Percentiles rank a stretch among this genome's conserved stretches.
Evolutionary conservation across 2,329 filamentous ascomycete species (phyloP).

Genomic region (Bertia moriformis): DNA sequence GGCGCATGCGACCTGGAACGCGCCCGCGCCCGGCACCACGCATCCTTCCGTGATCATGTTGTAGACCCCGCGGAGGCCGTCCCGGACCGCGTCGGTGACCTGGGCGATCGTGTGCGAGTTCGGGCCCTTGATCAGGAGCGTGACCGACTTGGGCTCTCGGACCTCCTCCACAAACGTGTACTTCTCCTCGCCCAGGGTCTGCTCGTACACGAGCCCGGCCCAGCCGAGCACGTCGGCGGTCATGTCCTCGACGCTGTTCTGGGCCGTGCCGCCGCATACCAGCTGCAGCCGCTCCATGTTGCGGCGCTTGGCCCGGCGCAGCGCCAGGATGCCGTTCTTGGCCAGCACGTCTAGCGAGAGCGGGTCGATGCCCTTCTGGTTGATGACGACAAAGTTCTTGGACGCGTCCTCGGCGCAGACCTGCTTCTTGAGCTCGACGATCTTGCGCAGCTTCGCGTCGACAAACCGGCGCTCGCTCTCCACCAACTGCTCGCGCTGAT

Average conservation of each 20-base stretch:
- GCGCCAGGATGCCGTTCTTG: slow-evolving; percentile 93
- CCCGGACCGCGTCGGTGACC: slow-evolving; percentile 88
- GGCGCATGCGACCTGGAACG: slow-evolving; percentile 89
- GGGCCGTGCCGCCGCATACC: slow-evolving; percentile 76
- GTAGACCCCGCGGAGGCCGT: slow-evolving; percentile 90
- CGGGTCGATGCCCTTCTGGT: slow-evolving; percentile 98
- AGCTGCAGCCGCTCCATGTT: slow-evolving; percentile 98
- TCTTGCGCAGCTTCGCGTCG: slow-evolving; percentile 91
- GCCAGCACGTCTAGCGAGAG: slow-evolving; percentile 88
- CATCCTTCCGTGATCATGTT: slow-evolving; percentile 97
- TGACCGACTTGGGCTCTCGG: slow-evolving; percentile 96
- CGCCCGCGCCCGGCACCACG: slow-evolving; percentile 84
- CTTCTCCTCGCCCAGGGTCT: slow-evolving; percentile 95
- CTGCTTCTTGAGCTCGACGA: slow-evolving; percentile 94
- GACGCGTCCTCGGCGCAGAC: slow-evolving; percentile 53
- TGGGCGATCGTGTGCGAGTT: slow-evolving; percentile 94
- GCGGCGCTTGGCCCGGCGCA: slow-evolving; percentile 86
- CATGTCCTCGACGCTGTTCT: slow-evolving; percentile 93
- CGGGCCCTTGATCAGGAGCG: slow-evolving; percentile 91
- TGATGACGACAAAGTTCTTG: slow-evolving; percentile 94
- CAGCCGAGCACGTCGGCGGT: slow-evolving; percentile 79
- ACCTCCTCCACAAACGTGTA: slow-evolving; percentile 98
- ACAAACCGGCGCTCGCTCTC: slow-evolving; percentile 94
- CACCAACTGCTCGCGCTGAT: slow-evolving; percentile 93
- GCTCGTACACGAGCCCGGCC: slow-evolving; percentile 93